Evolutionary conservation across 345 rosid species (phyloP).

Genomic region (Populus pruinosa): DNA sequence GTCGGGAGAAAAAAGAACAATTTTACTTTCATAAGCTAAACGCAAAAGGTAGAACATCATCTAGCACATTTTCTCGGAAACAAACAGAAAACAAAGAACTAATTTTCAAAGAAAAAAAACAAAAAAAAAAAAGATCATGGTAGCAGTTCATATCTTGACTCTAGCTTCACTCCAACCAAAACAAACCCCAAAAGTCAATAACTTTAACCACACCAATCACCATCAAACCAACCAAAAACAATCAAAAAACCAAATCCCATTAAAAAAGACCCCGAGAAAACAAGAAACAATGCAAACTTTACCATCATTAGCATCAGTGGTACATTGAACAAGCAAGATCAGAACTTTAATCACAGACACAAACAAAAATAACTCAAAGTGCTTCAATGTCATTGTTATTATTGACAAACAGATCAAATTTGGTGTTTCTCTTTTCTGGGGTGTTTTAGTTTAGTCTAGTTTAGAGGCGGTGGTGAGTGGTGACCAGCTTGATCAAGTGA

Average conservation of each 20-base stretch:
- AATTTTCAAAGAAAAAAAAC: slow-evolving; percentile 3
- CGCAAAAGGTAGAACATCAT: neutral
- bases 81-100: slow-evolving; percentile 21
- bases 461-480: neutral
- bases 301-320: slow-evolving; percentile 49
- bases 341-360: slow-evolving; percentile 5
- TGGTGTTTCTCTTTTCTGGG: neutral
- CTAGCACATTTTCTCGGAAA: slow-evolving; percentile 28
- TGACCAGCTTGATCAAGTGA: slow-evolving; percentile 11
- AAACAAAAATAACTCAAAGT: slow-evolving; percentile 6
- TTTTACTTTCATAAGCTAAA: neutral
- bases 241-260: neutral
- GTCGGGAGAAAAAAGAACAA: neutral
- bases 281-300: neutral
- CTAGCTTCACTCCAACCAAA: neutral
- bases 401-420: neutral
- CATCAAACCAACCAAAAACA: neutral
- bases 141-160: slow-evolving; percentile 10
- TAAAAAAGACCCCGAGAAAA: neutral
- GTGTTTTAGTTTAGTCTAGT: neutral
- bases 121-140: neutral
- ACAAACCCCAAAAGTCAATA: neutral
- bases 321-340: slow-evolving; percentile 28
- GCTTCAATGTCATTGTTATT: neutral
- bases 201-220: slow-evolving; percentile 13